These are phyloP conservation scores for Rhododendron henanense DNA, from an alignment of 148 eudicot genomes.

Conservation along the genomic window DNA sequence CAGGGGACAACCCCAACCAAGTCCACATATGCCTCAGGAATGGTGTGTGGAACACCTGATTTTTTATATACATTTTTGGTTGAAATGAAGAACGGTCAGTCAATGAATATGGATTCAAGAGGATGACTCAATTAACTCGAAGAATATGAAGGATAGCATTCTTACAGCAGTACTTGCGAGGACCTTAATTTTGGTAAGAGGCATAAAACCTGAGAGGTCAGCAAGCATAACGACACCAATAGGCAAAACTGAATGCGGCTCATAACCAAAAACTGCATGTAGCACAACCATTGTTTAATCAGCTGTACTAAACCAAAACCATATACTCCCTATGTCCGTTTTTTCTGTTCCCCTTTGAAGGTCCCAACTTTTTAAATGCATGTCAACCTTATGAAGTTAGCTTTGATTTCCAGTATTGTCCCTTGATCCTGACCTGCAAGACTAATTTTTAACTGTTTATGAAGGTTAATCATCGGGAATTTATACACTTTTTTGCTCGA, in stretches of 20 bases:
- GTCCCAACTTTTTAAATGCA: not conserved
- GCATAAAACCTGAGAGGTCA: conserved; percentile 74
- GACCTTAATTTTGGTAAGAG: conserved; percentile 64
- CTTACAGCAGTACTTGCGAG: conserved; percentile 93
- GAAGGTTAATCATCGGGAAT: not conserved
- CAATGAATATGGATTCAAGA: conserved; percentile 2
- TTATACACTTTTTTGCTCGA: not conserved
- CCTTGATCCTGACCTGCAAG: not conserved
- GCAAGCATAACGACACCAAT: conserved; percentile 74
- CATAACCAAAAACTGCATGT: conserved; percentile 80
- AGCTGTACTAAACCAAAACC: not conserved
- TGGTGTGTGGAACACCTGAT: no score
- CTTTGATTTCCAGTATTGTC: not conserved
- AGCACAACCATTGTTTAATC: not conserved
- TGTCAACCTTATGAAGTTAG: not conserved
- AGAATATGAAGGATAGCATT: conserved; percentile 8
- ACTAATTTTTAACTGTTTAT: not conserved
- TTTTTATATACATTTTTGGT: not conserved
- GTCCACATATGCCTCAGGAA: conserved; percentile 62
- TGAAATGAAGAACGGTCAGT: not conserved
- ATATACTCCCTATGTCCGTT: not conserved
- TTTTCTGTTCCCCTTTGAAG: not conserved
- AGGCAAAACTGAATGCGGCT: conserved; percentile 96
- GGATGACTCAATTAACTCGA: conserved; percentile 1
- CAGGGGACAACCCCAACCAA: conserved; percentile 80